Evolutionary conservation across 352 stramenopile genomes (phyloP).

Genomic region (Pythium rhizo-oryzae): DNA sequence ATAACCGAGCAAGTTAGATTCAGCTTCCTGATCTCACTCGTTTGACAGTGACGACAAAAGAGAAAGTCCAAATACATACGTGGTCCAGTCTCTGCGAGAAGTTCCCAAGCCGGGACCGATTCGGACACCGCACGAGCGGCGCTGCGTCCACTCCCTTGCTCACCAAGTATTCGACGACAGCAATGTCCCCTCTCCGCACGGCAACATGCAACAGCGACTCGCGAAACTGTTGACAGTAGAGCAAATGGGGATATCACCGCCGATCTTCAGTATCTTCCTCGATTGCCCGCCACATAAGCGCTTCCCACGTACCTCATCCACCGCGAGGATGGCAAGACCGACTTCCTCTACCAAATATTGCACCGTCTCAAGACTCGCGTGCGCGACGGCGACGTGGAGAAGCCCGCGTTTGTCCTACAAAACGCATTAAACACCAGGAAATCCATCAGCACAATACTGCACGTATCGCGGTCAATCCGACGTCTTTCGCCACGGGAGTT

Average conservation of each 20-base stretch:
- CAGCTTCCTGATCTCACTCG: neutral
- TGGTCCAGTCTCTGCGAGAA: slow-evolving; percentile 15
- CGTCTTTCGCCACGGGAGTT: neutral
- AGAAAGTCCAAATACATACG: neutral
- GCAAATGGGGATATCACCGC: too few relatives aligned
- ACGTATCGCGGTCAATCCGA: neutral
- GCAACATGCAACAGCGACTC: slow-evolving; percentile 23
- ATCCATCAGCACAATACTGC: neutral
- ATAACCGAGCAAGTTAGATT: neutral
- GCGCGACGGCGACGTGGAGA: slow-evolving; percentile 7
- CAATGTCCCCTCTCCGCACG: neutral
- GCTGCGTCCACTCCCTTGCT: slow-evolving; percentile 7
- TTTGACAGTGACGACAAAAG: neutral
- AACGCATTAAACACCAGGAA: neutral
- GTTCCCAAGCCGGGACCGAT: slow-evolving; percentile 12
- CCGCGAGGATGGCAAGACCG: neutral
- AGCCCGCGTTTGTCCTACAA: slow-evolving; percentile 1
- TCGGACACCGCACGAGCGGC: slow-evolving; percentile 17
- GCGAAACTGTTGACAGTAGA: neutral
- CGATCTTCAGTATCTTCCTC: too few relatives aligned
- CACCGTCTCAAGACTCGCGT: neutral
- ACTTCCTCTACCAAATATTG: slow-evolving; percentile 6
- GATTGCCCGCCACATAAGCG: neutral
- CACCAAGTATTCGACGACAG: slow-evolving; percentile 11
- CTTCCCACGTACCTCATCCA: slow-evolving; percentile 5